Evolutionary conservation across 1,284 basidiomycete species (phyloP).

Genomic region (Phellopilus nigrolimitatus): DNA sequence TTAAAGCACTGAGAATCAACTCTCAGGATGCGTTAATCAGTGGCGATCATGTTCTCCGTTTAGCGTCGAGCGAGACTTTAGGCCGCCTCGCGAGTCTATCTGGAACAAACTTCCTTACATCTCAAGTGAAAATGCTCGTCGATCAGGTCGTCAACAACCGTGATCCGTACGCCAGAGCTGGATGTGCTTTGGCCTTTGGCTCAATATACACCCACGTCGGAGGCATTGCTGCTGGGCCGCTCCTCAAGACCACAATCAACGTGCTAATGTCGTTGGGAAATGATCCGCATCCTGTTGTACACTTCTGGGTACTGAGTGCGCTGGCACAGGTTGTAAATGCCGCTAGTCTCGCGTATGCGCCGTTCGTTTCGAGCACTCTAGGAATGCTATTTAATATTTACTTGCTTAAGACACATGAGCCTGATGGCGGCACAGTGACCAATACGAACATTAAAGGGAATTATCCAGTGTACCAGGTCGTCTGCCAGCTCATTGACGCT

Average conservation of each 20-base stretch:
- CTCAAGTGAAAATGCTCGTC: constrained; percentile 88
- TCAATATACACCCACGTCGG: constrained; percentile 92
- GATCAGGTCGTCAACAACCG: constrained; percentile 97
- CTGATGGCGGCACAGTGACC: constrained; percentile 83
- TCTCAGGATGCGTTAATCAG: constrained; percentile 76
- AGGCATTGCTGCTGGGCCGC: constrained; percentile 87
- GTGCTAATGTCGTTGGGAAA: constrained; percentile 93
- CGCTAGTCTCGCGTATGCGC: constrained; percentile 88
- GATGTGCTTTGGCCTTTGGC: constrained; percentile 93
- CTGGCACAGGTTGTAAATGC: constrained; percentile 87
- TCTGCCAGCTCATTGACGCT: constrained; percentile 90
- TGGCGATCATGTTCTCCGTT: constrained; percentile 73
- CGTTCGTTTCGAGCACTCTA: constrained; percentile 87
- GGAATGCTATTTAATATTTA: constrained; percentile 92
- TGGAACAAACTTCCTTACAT: constrained; percentile 81
- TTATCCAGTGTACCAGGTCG: constrained; percentile 85
- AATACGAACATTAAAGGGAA: constrained; percentile 89
- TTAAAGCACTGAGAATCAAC: too few relatives aligned
- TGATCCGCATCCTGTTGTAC: constrained; percentile 95
- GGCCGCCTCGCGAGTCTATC: constrained; percentile 85
- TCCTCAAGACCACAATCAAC: constrained; percentile 95
- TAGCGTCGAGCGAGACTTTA: constrained; percentile 86
- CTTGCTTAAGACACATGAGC: constrained; percentile 88
- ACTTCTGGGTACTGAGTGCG: constrained; percentile 88
- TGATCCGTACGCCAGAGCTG: constrained; percentile 89